A percentile compares a stretch with the other conserved stretches of the same genome.
These are phyloP conservation scores for Vicia sativa DNA, from an alignment of 306 rosid species.

Conservation along the genomic window DNA sequence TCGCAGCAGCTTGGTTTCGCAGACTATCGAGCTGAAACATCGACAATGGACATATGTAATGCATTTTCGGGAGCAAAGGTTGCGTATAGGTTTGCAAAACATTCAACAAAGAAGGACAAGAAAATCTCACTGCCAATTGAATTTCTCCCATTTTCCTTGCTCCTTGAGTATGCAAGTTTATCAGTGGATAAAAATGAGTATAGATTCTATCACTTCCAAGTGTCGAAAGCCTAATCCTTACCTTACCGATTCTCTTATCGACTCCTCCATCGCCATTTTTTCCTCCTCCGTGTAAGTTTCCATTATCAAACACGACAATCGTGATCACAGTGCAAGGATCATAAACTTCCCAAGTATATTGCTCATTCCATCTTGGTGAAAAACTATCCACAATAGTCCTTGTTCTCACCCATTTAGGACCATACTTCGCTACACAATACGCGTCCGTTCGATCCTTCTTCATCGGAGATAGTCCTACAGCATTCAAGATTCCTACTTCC, in stretches of 20 bases:
- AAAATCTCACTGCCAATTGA: constrained; percentile 59
- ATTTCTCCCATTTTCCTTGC: constrained; percentile 44
- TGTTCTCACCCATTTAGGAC: constrained; percentile 58
- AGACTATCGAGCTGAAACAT: constrained; percentile 46
- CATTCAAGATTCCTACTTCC: constrained; percentile 55
- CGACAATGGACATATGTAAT: constrained; percentile 46
- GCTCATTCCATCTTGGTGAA: constrained; percentile 53
- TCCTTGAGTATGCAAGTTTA: constrained; percentile 36
- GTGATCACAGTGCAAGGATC: constrained; percentile 60
- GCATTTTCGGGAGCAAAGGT: constrained; percentile 51
- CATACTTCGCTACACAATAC: constrained; percentile 57
- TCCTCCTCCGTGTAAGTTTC: constrained; percentile 41
- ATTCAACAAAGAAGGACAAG: constrained; percentile 49
- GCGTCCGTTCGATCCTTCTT: constrained; percentile 52
- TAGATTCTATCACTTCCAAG: constrained; percentile 48
- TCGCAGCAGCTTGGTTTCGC: constrained; percentile 45
- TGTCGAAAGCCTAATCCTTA: constrained; percentile 53
- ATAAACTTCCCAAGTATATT: constrained; percentile 51
- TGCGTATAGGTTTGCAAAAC: constrained; percentile 45
- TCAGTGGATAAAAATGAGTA: constrained; percentile 51
- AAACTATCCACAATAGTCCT: constrained; percentile 47
- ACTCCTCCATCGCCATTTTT: constrained; percentile 24
- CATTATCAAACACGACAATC: constrained; percentile 55
- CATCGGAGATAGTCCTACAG: constrained; percentile 46
- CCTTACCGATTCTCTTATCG: constrained; percentile 50